Conservation (phyloP, 2,329 filamentous ascomycete genomes). For the Aspergillus persii region DNA sequence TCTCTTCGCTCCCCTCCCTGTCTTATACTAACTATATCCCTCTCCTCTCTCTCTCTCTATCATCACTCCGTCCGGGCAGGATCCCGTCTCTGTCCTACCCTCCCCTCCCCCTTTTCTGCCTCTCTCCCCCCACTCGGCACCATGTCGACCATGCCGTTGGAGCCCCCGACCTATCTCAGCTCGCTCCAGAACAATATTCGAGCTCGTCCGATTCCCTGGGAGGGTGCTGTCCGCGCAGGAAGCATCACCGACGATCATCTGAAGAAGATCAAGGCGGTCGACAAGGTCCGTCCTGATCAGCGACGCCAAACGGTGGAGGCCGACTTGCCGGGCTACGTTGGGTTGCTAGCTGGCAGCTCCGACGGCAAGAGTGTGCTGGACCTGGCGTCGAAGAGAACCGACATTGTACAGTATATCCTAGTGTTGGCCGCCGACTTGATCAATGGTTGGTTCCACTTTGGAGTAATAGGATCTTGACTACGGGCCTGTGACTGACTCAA, state of each 20-base stretch:
- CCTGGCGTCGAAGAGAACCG: slow-evolving; percentile 76
- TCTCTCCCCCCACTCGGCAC: slow-evolving; percentile 6
- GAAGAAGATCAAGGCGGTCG: slow-evolving; percentile 92
- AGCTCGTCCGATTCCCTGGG: slow-evolving; percentile 93
- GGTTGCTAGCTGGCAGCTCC: slow-evolving; percentile 70
- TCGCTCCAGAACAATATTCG: slow-evolving; percentile 97
- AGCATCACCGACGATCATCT: slow-evolving; percentile 93
- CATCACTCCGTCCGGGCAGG: slow-evolving; percentile 7
- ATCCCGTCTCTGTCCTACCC: neutral
- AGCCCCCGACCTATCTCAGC: slow-evolving; percentile 81
- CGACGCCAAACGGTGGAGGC: slow-evolving; percentile 76
- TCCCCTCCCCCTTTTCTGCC: neutral
- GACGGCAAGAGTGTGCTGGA: slow-evolving; percentile 75
- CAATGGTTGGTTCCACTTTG: slow-evolving; percentile 58
- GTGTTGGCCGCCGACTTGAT: slow-evolving; percentile 86
- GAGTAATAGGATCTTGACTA: neutral
- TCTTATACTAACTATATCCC: slow-evolving; percentile 4
- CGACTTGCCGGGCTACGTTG: slow-evolving; percentile 76
- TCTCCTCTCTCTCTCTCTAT: slow-evolving; percentile 1
- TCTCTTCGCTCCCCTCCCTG: slow-evolving; percentile 1
- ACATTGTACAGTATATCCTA: slow-evolving; percentile 93
- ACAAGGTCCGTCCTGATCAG: slow-evolving; percentile 92
- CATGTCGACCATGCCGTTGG: slow-evolving; percentile 70
- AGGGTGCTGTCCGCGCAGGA: slow-evolving; percentile 88
- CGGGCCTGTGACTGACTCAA: neutral